Percentiles rank a stretch among this genome's conserved stretches.
Evolutionary conservation across 345 rosid genomes (phyloP).

Genomic region (Jatropha curcas): DNA sequence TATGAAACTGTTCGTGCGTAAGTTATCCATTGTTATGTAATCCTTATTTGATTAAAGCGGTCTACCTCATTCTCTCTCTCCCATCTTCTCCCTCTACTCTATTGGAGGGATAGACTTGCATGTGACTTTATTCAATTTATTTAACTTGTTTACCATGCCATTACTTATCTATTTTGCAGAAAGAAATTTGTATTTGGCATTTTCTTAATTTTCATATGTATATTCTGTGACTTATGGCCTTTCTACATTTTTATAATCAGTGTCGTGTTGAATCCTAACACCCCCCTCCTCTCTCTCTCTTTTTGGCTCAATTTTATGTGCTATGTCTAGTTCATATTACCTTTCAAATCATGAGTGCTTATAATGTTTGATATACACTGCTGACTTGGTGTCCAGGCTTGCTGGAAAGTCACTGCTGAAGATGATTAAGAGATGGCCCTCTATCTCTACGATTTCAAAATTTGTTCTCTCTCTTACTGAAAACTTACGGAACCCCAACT

Average conservation of each 20-base stretch:
- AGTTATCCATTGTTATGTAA: slow-evolving; percentile 40
- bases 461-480: slow-evolving; percentile 71
- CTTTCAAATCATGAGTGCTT: background rate
- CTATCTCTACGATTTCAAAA: slow-evolving; percentile 69
- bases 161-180: background rate
- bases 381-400: slow-evolving; percentile 58
- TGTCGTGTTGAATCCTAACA: background rate
- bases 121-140: background rate
- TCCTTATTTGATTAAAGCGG: slow-evolving; percentile 8
- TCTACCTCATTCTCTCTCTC: background rate
- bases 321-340: background rate
- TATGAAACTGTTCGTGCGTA: slow-evolving; percentile 95
- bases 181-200: background rate
- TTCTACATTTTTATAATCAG: background rate
- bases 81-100: background rate
- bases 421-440: slow-evolving; percentile 95
- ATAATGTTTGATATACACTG: slow-evolving; percentile 17
- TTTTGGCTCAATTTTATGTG: background rate
- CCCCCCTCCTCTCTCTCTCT: background rate
- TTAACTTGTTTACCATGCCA: background rate
- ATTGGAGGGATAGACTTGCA: background rate
- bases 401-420: slow-evolving; percentile 92
- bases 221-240: background rate
- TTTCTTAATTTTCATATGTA: background rate
- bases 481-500: slow-evolving; percentile 58